A percentile compares a stretch with the other conserved stretches of the same genome.
Evolutionary conservation across 2,329 filamentous ascomycete genomes (phyloP).

Genomic region (Colletotrichum cereale): DNA sequence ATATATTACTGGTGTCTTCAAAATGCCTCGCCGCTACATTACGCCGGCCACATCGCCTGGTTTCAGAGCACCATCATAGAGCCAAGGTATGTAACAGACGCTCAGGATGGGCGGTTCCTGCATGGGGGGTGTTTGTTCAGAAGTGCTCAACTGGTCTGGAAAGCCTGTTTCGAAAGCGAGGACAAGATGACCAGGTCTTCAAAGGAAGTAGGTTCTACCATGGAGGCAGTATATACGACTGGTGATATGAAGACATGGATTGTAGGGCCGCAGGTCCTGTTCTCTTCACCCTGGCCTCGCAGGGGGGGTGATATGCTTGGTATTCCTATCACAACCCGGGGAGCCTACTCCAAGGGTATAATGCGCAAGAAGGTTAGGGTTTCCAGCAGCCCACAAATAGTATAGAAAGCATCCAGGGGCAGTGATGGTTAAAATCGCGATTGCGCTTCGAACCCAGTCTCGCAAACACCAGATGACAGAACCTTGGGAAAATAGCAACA

Average conservation of each 20-base stretch:
- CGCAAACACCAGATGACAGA: neutral
- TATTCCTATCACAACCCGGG: neutral
- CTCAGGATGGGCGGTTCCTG: neutral
- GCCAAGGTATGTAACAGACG: neutral
- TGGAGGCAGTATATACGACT: neutral
- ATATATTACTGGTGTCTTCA: neutral
- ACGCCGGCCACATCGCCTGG: neutral
- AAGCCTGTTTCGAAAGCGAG: neutral
- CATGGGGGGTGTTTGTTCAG: neutral
- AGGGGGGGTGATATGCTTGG: neutral
- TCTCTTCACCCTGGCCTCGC: neutral
- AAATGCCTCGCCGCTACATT: neutral
- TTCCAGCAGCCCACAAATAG: neutral
- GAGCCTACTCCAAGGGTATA: neutral
- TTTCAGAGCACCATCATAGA: neutral
- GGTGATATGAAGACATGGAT: neutral
- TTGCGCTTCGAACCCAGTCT: neutral
- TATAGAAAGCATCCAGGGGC: neutral
- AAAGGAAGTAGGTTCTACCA: neutral
- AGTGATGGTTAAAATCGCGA: neutral
- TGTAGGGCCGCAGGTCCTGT: neutral
- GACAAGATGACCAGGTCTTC: neutral
- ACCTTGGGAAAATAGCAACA: neutral
- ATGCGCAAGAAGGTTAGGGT: neutral
- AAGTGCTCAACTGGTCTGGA: neutral